phyloP scores from a whole-genome alignment of 2,329 filamentous ascomycete genomes.

The Fusarium incarnatum region DNA sequence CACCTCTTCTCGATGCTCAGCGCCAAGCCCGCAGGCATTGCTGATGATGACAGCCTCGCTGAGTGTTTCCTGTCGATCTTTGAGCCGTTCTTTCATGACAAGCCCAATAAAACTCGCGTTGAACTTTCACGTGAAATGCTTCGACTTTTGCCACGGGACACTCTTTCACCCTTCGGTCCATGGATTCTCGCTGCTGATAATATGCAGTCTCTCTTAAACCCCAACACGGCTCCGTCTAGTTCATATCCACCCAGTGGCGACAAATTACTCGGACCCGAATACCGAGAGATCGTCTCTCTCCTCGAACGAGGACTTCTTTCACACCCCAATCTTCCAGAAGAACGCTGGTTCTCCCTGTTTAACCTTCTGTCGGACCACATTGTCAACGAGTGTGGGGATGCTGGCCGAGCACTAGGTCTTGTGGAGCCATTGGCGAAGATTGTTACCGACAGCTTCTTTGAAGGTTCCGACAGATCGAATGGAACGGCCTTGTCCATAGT shows the following conservation, averaged over 20 bases:
- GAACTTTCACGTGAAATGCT: constrained; percentile 65
- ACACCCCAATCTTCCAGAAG: constrained; percentile 60
- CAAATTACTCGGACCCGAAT: constrained; percentile 72
- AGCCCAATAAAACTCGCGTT: constrained; percentile 56
- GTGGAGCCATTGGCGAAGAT: constrained; percentile 77
- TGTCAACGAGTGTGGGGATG: constrained; percentile 73
- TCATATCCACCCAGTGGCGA: constrained; percentile 47
- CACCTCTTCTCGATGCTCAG: constrained; percentile 74
- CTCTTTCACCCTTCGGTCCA: constrained; percentile 59
- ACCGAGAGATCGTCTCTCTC: constrained; percentile 75
- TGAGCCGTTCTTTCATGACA: constrained; percentile 68
- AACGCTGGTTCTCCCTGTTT: constrained; percentile 67
- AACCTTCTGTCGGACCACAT: constrained; percentile 67
- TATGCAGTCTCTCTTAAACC: constrained; percentile 58
- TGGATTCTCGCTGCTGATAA: constrained; percentile 65
- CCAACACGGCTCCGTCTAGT: constrained; percentile 32
- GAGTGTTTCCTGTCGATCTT: constrained; percentile 65
- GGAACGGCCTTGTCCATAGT: constrained; percentile 51
- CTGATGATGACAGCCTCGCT: constrained; percentile 60
- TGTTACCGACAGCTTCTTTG: constrained; percentile 55
- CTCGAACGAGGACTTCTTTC: constrained; percentile 70
- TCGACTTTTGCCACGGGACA: constrained; percentile 60
- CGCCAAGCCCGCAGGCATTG: constrained; percentile 59
- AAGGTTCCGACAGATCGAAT: constrained; percentile 16
- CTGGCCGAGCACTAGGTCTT: constrained; percentile 72